Conservation (phyloP, 768 basidiomycete species). For the Auriculariales sp. region DNA sequence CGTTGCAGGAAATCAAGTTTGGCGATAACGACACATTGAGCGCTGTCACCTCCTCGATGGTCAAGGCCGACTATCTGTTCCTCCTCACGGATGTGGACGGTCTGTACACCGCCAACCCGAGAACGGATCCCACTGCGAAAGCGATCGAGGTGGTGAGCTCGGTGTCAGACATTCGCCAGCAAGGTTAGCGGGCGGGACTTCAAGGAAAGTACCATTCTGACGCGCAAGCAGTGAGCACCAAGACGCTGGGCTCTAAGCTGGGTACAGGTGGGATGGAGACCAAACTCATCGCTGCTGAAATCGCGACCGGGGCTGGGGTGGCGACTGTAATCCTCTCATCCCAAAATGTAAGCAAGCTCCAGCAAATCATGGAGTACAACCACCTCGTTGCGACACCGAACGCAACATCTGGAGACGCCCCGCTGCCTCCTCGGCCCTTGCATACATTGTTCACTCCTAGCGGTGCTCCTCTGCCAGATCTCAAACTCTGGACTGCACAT, state of each 20-base stretch:
- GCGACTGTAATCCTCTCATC: slow-evolving; percentile 84
- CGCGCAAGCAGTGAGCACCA: slow-evolving; percentile 59
- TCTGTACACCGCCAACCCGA: slow-evolving; percentile 87
- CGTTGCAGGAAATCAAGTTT: slow-evolving; percentile 92
- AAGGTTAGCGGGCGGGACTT: slow-evolving; percentile 44
- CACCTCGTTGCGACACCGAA: background rate
- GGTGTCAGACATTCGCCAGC: slow-evolving; percentile 59
- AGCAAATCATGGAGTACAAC: slow-evolving; percentile 73
- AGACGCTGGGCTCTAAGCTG: slow-evolving; percentile 80
- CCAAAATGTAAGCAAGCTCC: slow-evolving; percentile 57
- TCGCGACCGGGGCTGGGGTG: slow-evolving; percentile 89
- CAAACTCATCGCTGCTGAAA: slow-evolving; percentile 95
- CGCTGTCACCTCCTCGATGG: slow-evolving; percentile 93
- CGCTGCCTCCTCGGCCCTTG: slow-evolving; percentile 37
- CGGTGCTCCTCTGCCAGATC: slow-evolving; percentile 54
- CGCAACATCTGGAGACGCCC: background rate
- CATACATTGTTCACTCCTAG: slow-evolving; percentile 84
- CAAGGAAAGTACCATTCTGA: background rate
- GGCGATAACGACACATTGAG: slow-evolving; percentile 98
- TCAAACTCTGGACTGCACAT: slow-evolving; percentile 96
- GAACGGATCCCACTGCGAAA: slow-evolving; percentile 72
- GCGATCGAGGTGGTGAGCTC: slow-evolving; percentile 75
- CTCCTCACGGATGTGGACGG: slow-evolving; percentile 94
- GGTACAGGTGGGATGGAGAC: slow-evolving; percentile 99
- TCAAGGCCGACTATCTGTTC: slow-evolving; percentile 95